Conservation (phyloP, 352 stramenopile genomes). For the Globisporangium mamillatum region DNA sequence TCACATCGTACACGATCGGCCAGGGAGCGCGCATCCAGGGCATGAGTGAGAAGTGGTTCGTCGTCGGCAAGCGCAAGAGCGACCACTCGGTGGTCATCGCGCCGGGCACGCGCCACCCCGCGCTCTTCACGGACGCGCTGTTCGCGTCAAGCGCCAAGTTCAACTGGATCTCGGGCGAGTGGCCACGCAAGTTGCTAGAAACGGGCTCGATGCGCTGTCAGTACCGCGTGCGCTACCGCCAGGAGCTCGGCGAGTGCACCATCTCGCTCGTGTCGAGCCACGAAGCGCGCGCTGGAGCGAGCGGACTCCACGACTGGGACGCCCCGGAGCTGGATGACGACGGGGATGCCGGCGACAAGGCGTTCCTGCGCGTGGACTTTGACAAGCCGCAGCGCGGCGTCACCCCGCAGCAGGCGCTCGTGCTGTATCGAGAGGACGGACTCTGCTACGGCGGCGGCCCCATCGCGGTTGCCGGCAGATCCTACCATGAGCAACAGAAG, state of each 20-base stretch:
- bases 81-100: conserved; percentile 85
- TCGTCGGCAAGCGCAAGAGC: conserved; percentile 75
- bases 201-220: conserved; percentile 53
- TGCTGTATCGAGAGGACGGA: conserved; percentile 81
- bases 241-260: conserved; percentile 58
- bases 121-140: conserved; percentile 88
- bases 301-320: conserved; percentile 53
- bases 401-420: conserved; percentile 80
- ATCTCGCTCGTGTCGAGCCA: conserved; percentile 51
- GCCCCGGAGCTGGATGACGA: conserved; percentile 10
- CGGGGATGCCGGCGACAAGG: not conserved
- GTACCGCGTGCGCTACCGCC: conserved; percentile 83
- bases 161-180: conserved; percentile 87
- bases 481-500: conserved; percentile 69
- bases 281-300: conserved; percentile 35
- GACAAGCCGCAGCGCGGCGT: conserved; percentile 78
- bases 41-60: conserved; percentile 88
- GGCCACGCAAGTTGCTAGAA: conserved; percentile 38
- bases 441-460: conserved; percentile 78
- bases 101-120: conserved; percentile 87
- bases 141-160: conserved; percentile 73
- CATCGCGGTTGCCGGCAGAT: conserved; percentile 56
- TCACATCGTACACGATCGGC: conserved; percentile 91
- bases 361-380: conserved; percentile 77
- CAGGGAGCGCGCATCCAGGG: conserved; percentile 91